phyloP scores from a whole-genome alignment of 495 filamentous ascomycete species.

The Hypoxylon fuscum region DNA sequence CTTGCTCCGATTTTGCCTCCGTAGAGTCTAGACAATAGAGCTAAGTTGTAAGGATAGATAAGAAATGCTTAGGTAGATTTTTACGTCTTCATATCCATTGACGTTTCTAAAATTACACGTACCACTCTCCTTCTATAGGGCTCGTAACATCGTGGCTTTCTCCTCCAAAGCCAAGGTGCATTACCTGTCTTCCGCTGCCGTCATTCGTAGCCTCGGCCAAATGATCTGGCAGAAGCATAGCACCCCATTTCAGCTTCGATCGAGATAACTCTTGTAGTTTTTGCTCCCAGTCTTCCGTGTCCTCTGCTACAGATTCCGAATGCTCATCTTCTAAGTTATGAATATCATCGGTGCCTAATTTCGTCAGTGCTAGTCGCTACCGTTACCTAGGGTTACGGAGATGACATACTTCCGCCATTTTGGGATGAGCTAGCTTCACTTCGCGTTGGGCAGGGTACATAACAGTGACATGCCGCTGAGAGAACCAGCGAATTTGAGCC shows the following conservation, averaged over 20 bases:
- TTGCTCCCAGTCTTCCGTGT: constrained; percentile 3
- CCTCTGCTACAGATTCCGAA: background rate
- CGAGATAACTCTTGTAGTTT: constrained; percentile 1
- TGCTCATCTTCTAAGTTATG: background rate
- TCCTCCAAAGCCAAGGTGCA: constrained; percentile 21
- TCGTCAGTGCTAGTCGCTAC: background rate
- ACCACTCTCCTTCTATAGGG: constrained; percentile 12
- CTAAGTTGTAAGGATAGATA: background rate
- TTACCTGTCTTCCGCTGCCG: constrained; percentile 3
- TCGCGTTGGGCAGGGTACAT: background rate
- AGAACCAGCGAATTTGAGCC: constrained; percentile 12
- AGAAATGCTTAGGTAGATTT: background rate
- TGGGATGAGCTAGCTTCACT: background rate
- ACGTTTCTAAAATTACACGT: constrained; percentile 1
- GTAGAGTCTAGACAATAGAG: background rate
- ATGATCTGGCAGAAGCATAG: constrained; percentile 3
- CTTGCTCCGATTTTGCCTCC: background rate
- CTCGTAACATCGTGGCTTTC: constrained; percentile 1
- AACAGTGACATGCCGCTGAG: constrained; percentile 11
- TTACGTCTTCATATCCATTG: background rate
- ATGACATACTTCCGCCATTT: background rate
- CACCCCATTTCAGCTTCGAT: constrained; percentile 17
- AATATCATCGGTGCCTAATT: background rate
- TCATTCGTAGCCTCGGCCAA: background rate
- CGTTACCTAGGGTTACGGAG: background rate